Evolutionary conservation across 495 filamentous ascomycete genomes (phyloP), one percentile per base, ranked within the genome.

Genomic region (Mytilinidion resinicola): DNA sequence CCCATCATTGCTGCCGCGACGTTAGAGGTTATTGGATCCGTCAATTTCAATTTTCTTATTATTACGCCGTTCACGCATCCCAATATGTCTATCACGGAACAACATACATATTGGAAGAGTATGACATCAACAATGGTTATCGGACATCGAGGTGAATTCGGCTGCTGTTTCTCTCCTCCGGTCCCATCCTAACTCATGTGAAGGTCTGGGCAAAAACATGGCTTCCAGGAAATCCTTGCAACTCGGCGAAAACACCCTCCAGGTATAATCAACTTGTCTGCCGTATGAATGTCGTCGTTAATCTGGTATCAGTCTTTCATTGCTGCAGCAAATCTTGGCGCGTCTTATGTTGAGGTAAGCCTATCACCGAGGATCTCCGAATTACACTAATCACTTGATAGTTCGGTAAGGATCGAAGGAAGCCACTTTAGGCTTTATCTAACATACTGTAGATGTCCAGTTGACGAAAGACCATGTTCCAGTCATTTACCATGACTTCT

Each of bases 401-500:
- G 69, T 71, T 71, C 59, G 71, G 69, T 70, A 66, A 60, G 66
- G n/a, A 21, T 21, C 11, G 4, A n/a, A 11, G 4, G 1, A 4
- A 9, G 20, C 1, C 21, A 12, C n/a, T 50, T 37, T 33, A 12
- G n/a, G 11, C 8, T 20, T 9, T 19, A 12, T 34, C 87, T 49
- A n/a, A 49, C 7, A 14, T 1, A 12, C 14, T 25, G 21, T 14
- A 66, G 93, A 98, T 68, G 93, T 99, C 2, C 95, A 99, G 69
- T 78, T 99, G 48, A 99, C 95, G 15, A 99, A 99, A 67, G 95
- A 99, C 69, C 91, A 93, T 71, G 90, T 99, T 8, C 95, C 95
- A 15, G 91, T 99, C 65, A 96, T 99, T 64, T 99, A 99, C 70
- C 95, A 99, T 70, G 95, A 99, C 72, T 99, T 99, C 65, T 78